Evolutionary conservation across 805 yeast genomes (phyloP).

Genomic region (Candida multigemmis): DNA sequence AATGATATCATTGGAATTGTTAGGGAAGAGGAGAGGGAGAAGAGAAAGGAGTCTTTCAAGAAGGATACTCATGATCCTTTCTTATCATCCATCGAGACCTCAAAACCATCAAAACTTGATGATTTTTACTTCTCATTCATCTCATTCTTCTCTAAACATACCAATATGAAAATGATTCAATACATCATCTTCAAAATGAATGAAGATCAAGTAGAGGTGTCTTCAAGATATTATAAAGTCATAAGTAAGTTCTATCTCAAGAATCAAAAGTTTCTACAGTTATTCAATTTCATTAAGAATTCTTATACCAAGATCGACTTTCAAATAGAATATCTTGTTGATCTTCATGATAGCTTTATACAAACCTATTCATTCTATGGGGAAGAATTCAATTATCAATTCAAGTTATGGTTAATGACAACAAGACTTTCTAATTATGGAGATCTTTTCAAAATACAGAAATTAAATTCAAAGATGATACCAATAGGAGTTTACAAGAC

Average conservation of each 20-base stretch:
- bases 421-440: too few relatives aligned
- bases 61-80: constrained; percentile 4
- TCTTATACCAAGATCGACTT: constrained; percentile 9
- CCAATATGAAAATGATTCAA: constrained; percentile 18
- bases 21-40: not conserved
- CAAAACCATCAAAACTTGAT: constrained; percentile 7
- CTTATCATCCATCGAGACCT: too few relatives aligned
- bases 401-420: constrained; percentile 1
- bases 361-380: constrained; percentile 24
- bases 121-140: constrained; percentile 19
- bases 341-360: constrained; percentile 18
- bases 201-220: constrained; percentile 10
- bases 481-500: constrained; percentile 2
- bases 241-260: constrained; percentile 15
- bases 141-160: constrained; percentile 17
- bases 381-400: constrained; percentile 9
- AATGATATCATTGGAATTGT: constrained; percentile 7
- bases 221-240: constrained; percentile 12
- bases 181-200: constrained; percentile 15
- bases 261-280: constrained; percentile 17
- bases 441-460: constrained; percentile 1
- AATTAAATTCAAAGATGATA: constrained; percentile 2
- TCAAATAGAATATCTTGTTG: constrained; percentile 12
- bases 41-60: constrained; percentile 2
- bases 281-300: constrained; percentile 14